These are phyloP conservation scores for Arachnomyces sp. DNA, from an alignment of 2,329 filamentous ascomycete genomes.

Conservation along the genomic window DNA sequence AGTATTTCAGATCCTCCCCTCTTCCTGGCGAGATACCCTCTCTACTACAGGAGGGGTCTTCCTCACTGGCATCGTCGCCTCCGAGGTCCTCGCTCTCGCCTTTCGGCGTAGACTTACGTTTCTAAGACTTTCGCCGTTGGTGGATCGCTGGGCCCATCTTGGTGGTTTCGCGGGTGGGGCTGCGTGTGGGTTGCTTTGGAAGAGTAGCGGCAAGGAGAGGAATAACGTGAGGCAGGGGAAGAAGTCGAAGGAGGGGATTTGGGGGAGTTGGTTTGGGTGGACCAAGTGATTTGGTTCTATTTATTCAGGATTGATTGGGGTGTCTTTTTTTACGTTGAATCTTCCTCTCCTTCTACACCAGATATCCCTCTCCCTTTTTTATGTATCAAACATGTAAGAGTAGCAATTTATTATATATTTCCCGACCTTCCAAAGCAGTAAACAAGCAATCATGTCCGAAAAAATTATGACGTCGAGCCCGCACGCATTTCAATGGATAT, in stretches of 20 bases:
- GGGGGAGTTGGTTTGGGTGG: constrained; percentile 7
- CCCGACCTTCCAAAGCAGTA: too few relatives aligned
- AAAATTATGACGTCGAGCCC: too few relatives aligned
- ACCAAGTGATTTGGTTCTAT: background rate
- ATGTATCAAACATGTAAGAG: too few relatives aligned
- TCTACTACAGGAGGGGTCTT: constrained; percentile 34
- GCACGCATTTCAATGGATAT: too few relatives aligned
- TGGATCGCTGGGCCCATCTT: constrained; percentile 36
- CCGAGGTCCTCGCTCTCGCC: constrained; percentile 28
- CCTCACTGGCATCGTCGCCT: constrained; percentile 26
- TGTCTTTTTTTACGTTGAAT: too few relatives aligned
- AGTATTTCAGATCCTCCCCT: constrained; percentile 34
- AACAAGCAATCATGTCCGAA: too few relatives aligned
- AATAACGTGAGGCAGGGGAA: constrained; percentile 3
- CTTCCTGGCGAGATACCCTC: constrained; percentile 31
- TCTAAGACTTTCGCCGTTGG: too few relatives aligned
- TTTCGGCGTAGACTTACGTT: constrained; percentile 22
- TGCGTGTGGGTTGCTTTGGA: constrained; percentile 17
- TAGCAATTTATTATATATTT: too few relatives aligned
- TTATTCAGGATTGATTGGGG: too few relatives aligned
- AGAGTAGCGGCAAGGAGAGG: constrained; percentile 12
- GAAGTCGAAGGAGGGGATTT: constrained; percentile 9
- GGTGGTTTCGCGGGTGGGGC: constrained; percentile 33
- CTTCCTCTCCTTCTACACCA: too few relatives aligned
- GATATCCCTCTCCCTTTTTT: too few relatives aligned